Base-by-base conservation (phyloP, 192 early-diverging fungal species). In the Globomyces pollinis-pini region DNA sequence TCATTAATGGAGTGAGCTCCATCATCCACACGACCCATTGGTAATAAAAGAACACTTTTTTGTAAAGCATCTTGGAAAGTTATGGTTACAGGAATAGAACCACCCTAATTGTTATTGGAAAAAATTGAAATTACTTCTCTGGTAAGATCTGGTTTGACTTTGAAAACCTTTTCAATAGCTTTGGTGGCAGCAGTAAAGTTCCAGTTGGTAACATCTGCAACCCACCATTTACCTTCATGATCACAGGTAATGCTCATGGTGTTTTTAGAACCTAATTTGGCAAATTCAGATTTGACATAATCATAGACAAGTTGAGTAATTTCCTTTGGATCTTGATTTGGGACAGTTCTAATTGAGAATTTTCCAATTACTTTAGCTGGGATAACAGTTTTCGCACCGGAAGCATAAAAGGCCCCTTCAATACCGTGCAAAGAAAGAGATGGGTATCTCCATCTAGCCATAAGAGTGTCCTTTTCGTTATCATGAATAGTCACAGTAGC, bases 1-100 rank as follows among this genome's bases (percentile, higher is more conserved):
- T 98, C 95, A 76, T 96, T 94, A 74, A 90, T 95, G 12, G 90
- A 92, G 78, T 98, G 95, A 13, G 93, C 95, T 61, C 95, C 95
- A 57, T 93, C 92, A 71, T 92, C 91, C 61, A 81, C 74, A 20
- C 88, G 80, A 51, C 93, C 95, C 92, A 98, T 95, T 30, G 95
- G 95, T 62, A 98, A 77, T 63, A 98, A 80, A 50, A 98, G 72
- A 20, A 71, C 77, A 64, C 85, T 91, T 76, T 87, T 88, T 53
- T 88, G 71, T 18, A 98, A 74, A 34, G 89, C 88, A 65, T 98
- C 93, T 80, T 98, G 91, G 81, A 98, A 98, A 4, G 90, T 93
- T 54, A 98, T 77, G 7, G 96, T 98, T 12, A 98, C 94, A 20
- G 96, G 96, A 65, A 98, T 98, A 28, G 88, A 91, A 6, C 96